Base-by-base conservation (phyloP, 179 eudicot species). In the Pouteria campechiana region DNA sequence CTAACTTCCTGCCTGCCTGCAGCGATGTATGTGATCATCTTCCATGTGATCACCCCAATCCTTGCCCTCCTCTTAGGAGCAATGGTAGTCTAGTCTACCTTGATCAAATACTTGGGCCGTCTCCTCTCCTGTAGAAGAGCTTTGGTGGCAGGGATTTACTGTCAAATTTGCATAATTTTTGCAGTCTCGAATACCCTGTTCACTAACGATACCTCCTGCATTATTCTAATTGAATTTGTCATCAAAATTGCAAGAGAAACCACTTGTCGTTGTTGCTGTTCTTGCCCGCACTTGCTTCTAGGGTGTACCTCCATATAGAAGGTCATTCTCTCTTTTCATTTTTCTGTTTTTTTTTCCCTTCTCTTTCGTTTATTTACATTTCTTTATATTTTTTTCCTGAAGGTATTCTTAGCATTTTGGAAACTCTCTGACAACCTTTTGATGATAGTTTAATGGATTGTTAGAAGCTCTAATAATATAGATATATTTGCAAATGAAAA, bases 1-100 rank as follows among this genome's bases (percentile, higher is more conserved):
- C n/a, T n/a, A n/a, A n/a, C n/a, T n/a, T n/a, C n/a, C n/a, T n/a
- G n/a, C 23, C 63, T 58, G 14, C 63, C 43, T 13, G 56, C 56
- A 8, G 50, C 44, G 6, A 35, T 58, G 20, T 35, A 41, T 1
- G 43, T 58, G 63, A 50, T 58, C 4, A 17, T 48, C n/a, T 58
- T 49, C 12, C 36, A 7, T 7, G 50, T 58, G 30, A 32, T 58
- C 25, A 13, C 56, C 27, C 41, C 56, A 1, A 58, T 58, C 30
- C 50, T 58, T 4, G 56, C 50, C 15, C 63, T 58, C 25, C 63
- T 58, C 4, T 58, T 58, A 9, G 63, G 63, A 17, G 50, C 63
- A 3, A 58, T 58, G 63, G 56, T 58, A 13, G 63, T 58, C n/a
- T 20, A 32, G 25, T 50, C 27, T 58, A 58, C 35, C 56, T 58